These are phyloP conservation scores for Leishmania guyanensis DNA, from an alignment of 208 protist genomes.

Conservation along the genomic window DNA sequence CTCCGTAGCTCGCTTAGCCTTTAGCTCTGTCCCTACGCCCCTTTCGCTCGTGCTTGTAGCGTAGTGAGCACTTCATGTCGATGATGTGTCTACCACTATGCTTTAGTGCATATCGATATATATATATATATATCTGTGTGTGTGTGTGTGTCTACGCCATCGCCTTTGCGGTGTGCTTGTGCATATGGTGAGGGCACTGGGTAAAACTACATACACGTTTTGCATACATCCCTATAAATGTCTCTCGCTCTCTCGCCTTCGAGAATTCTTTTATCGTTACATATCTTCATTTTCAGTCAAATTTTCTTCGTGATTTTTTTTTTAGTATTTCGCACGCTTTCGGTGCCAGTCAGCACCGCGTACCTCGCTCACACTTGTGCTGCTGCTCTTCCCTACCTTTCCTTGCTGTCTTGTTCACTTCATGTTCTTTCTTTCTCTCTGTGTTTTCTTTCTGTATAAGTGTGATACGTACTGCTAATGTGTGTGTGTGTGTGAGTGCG, in stretches of 20 bases:
- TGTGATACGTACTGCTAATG: neutral
- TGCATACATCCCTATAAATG: neutral
- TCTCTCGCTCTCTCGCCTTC: too few relatives aligned
- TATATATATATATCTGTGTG: neutral
- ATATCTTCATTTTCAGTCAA: neutral
- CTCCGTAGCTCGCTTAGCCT: neutral
- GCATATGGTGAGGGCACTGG: neutral
- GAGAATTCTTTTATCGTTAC: neutral
- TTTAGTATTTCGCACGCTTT: neutral
- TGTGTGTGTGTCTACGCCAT: conserved; percentile 1
- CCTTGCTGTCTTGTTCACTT: neutral
- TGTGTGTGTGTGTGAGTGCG: neutral
- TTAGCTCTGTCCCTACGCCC: neutral
- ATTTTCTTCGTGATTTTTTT: neutral
- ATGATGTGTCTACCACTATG: too few relatives aligned
- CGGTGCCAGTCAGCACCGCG: neutral
- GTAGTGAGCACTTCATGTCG: too few relatives aligned
- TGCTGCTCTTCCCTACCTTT: neutral
- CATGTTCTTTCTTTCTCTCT: neutral
- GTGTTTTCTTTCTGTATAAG: neutral
- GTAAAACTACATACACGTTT: neutral
- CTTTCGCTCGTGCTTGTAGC: neutral
- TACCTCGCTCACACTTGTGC: neutral
- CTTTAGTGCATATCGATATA: neutral
- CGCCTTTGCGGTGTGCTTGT: neutral